Percentiles rank a stretch among this genome's conserved stretches.
phyloP scores from a whole-genome alignment of 2,329 filamentous ascomycete genomes.

The Colletotrichum sp. region DNA sequence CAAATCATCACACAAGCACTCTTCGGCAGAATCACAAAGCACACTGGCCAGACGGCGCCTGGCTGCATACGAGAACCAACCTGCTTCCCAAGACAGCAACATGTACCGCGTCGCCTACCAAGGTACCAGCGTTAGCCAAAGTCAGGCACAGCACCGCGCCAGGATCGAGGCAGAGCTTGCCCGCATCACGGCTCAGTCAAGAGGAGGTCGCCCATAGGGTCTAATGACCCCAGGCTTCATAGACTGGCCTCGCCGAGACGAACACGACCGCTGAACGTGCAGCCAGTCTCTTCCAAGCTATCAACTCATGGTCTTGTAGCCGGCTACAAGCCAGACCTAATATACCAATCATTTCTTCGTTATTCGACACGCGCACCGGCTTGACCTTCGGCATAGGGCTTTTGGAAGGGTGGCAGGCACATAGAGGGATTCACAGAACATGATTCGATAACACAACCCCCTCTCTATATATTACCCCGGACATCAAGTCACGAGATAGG shows the following conservation, averaged over 20 bases:
- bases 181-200: neutral
- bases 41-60: neutral
- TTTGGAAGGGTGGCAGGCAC: neutral
- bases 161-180: neutral
- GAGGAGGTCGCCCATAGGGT: neutral
- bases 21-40: neutral
- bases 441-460: rapidly evolving
- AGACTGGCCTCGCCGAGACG: rapidly evolving
- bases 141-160: neutral
- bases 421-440: neutral
- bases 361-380: rapidly evolving
- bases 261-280: rapidly evolving
- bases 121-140: neutral
- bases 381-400: rapidly evolving
- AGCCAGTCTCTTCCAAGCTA: rapidly evolving
- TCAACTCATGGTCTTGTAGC: neutral
- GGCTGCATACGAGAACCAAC: neutral
- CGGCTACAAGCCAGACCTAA: neutral
- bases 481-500: rapidly evolving
- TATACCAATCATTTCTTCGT: rapidly evolving
- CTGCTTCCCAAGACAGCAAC: neutral
- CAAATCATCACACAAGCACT: neutral
- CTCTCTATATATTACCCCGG: rapidly evolving
- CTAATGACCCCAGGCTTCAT: rapidly evolving
- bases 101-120: neutral